Base-by-base conservation (phyloP, 1,284 basidiomycete species). In the Leccinum pachyderme region DNA sequence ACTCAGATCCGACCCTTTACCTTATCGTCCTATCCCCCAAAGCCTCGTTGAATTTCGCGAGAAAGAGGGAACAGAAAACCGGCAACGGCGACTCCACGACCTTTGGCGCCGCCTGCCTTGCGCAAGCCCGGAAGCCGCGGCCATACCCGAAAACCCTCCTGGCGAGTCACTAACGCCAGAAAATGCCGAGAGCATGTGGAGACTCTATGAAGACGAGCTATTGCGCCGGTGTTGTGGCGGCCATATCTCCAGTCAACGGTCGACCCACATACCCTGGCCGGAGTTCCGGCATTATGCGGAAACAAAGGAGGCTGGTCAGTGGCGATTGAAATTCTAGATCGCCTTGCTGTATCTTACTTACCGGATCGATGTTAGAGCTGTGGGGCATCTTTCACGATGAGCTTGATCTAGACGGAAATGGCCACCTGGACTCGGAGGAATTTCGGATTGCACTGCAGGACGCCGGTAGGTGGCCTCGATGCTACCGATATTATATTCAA, bases 321-420 rank as follows among this genome's bases (percentile, higher is more conserved):
- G 53, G 56, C 49, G 52, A 41, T 41, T 56, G 47, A 53, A 54
- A 58, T 58, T 64, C 53, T 59, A 56, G 18, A 43, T 64, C 37
- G 48, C 49, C 29, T 51, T 51, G 47, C 28, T 49, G 46, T 60
- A 58, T 50, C 51, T 54, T 52, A 24, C 56, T 66, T 47, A 65
- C 35, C 45, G 57, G 37, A 66, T 53, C 68, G 63, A 61, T 72
- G 57, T 59, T 65, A 87, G 91, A 95, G 72, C 77, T 95, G 46
- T 95, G 94, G 93, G 78, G 83, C 53, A 86, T 93, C 56, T 95
- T 96, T 71, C 91, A 94, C 64, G 83, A 90, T 61, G 86, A 93
- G 61, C 80, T 95, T 37, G 93, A 95, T 73, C 76, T 91, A 55
- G 93, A 95, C 65, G 82, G 86, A 31, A 92, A 95, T 72, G 93